phyloP scores from a whole-genome alignment of 805 yeast genomes.

The Saccharomycopsis sp. region DNA sequence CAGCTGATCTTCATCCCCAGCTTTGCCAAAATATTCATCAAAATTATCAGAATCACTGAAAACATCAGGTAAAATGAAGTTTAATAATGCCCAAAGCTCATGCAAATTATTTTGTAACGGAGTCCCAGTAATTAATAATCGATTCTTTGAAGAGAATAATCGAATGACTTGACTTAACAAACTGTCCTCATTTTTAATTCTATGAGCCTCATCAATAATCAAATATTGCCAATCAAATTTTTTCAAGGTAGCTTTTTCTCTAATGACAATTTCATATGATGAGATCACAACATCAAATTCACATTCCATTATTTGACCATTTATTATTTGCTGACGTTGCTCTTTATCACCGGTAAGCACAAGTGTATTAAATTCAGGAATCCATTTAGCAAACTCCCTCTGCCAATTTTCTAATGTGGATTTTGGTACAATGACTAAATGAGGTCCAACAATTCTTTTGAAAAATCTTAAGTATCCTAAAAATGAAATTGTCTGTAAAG shows the following conservation, averaged over 20 bases:
- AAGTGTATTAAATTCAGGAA: slow-evolving; percentile 68
- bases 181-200: slow-evolving; percentile 73
- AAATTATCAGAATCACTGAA: slow-evolving; percentile 67
- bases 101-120: slow-evolving; percentile 75
- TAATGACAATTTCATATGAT: slow-evolving; percentile 71
- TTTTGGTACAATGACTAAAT: slow-evolving; percentile 70
- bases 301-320: slow-evolving; percentile 43
- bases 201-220: slow-evolving; percentile 76
- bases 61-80: slow-evolving; percentile 71
- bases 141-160: slow-evolving; percentile 60
- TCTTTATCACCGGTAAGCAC: slow-evolving; percentile 72
- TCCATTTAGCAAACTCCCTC: slow-evolving; percentile 71
- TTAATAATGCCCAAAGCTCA: slow-evolving; percentile 75
- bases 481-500: slow-evolving; percentile 72
- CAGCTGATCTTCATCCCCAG: slow-evolving; percentile 34
- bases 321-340: slow-evolving; percentile 49
- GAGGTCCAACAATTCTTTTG: slow-evolving; percentile 60
- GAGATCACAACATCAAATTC: slow-evolving; percentile 68
- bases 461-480: slow-evolving; percentile 64
- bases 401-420: slow-evolving; percentile 78
- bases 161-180: slow-evolving; percentile 67
- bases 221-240: slow-evolving; percentile 74
- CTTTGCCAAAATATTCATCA: slow-evolving; percentile 62
- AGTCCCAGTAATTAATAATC: slow-evolving; percentile 74
- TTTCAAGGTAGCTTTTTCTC: slow-evolving; percentile 59